Evolutionary conservation across 2,329 filamentous ascomycete species (phyloP), one percentile per base, ranked within the genome.

Genomic region (Sporothrix inflata): DNA sequence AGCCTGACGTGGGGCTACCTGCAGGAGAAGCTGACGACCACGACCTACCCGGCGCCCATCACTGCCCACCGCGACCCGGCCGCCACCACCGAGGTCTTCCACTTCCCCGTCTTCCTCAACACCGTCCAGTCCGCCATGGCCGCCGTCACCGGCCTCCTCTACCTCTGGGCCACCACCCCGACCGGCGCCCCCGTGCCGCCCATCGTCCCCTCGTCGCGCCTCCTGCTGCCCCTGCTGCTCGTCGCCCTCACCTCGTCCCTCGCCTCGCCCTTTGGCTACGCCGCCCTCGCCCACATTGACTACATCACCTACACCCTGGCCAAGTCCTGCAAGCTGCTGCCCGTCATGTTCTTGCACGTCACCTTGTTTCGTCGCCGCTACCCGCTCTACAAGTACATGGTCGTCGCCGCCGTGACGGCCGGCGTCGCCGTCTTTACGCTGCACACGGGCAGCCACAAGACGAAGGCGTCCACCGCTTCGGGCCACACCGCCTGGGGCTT

Each of bases 241-340:
- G 94, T 99, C 73, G 93, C 94, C 76, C 82, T 98, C 71, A 97
- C 94, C 4, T 92, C 90, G 77, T 94, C 93, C 4, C 91, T 98
- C 69, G 94, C 95, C 51, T 94, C 92, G n/a, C 95, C 95, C 2
- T 98, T 98, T 79, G 96, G 95, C 77, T 98, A 98, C 83, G 94
- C 96, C 67, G 92, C 90, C 73, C 90, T 98, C 68, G 90, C 92
- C 49, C 94, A 98, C 81, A 94, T 98, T 82, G 96, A 98, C 87
- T 98, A 98, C 83, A 93, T 98, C 79, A 98, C 96, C 40, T 98
- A 97, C 83, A 93, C 98, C 77, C 91, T 99, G 55, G 95, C 96
- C 77, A 98, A 99, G 84, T 94, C 92, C 77, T 99, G 96, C 91
- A 99, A 99, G 85, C 88, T 99, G 24, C 90, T 99, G n/a, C 96